Percentiles rank a stretch among this genome's conserved stretches.
These are phyloP conservation scores for Nemophila menziesii DNA, from an alignment of 257 asterid species.

Conservation along the genomic window DNA sequence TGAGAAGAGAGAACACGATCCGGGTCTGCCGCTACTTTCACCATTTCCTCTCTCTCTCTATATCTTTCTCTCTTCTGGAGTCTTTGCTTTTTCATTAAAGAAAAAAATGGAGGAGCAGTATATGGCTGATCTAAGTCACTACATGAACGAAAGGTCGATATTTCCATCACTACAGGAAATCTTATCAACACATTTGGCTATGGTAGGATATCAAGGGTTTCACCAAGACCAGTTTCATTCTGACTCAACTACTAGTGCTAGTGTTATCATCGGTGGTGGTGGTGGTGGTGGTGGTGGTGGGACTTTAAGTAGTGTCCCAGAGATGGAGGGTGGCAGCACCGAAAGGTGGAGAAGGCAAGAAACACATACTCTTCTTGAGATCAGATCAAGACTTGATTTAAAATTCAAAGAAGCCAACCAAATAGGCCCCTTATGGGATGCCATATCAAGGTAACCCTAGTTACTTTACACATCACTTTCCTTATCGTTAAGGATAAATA, in stretches of 20 bases:
- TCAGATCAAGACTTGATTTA: constrained; percentile 79
- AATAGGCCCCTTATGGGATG: constrained; percentile 96
- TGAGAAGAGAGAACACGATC: constrained; percentile 52
- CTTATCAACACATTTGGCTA: constrained; percentile 24
- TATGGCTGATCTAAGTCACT: constrained; percentile 63
- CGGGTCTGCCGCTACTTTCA: constrained; percentile 79
- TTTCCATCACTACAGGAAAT: constrained; percentile 40
- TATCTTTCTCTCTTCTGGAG: constrained; percentile 4
- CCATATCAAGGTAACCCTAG: constrained; percentile 69
- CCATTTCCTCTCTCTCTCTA: constrained; percentile 14
- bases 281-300: no score
- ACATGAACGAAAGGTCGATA: constrained; percentile 39
- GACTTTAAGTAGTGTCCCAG: no score
- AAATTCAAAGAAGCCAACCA: constrained; percentile 94
- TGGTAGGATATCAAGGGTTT: constrained; percentile 12
- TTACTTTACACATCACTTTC: no score
- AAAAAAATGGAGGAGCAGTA: constrained; percentile 64
- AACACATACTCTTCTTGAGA: constrained; percentile 90
- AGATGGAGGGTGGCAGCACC: constrained; percentile 41
- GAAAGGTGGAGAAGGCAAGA: constrained; percentile 98
- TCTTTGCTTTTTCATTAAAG: neutral
- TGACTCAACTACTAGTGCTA: no score
- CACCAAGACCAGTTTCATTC: constrained; percentile 30
- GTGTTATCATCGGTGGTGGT: no score
- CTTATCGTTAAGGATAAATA: no score